These are phyloP conservation scores for Trichoderma afroharzianum DNA, from an alignment of 2,329 filamentous ascomycete genomes.

Conservation along the genomic window DNA sequence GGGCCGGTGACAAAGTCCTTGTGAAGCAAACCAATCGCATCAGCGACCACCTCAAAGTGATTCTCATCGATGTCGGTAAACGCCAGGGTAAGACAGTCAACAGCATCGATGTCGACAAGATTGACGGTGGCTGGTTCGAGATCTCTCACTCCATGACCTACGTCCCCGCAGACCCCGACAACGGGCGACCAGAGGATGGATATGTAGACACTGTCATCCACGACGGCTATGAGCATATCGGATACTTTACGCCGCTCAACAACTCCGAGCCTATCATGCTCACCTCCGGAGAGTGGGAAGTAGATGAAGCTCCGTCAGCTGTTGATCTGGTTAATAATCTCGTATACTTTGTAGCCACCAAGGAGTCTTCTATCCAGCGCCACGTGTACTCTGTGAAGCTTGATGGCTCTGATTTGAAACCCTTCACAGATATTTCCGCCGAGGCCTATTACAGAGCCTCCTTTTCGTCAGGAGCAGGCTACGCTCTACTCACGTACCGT, in stretches of 20 bases:
- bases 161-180: conserved; percentile 76
- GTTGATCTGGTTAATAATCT: conserved; percentile 81
- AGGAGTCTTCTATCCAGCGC: conserved; percentile 82
- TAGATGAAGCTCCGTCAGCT: conserved; percentile 77
- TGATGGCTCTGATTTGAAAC: conserved; percentile 67
- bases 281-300: conserved; percentile 89
- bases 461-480: conserved; percentile 80
- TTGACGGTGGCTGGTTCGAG: conserved; percentile 98
- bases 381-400: conserved; percentile 89
- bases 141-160: conserved; percentile 82
- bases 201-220: conserved; percentile 91
- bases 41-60: conserved; percentile 83
- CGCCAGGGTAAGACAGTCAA: conserved; percentile 76
- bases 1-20: conserved; percentile 81
- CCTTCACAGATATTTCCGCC: conserved; percentile 69
- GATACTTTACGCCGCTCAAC: conserved; percentile 87
- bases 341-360: conserved; percentile 87
- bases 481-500: conserved; percentile 76
- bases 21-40: conserved; percentile 93
- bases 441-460: conserved; percentile 79
- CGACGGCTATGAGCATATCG: conserved; percentile 84
- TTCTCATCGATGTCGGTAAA: conserved; percentile 73
- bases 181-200: conserved; percentile 75
- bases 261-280: conserved; percentile 78
- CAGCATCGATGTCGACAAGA: conserved; percentile 69